Base-by-base conservation (phyloP, 2,329 filamentous ascomycete species). In the Pochonia chlamydosporia region DNA sequence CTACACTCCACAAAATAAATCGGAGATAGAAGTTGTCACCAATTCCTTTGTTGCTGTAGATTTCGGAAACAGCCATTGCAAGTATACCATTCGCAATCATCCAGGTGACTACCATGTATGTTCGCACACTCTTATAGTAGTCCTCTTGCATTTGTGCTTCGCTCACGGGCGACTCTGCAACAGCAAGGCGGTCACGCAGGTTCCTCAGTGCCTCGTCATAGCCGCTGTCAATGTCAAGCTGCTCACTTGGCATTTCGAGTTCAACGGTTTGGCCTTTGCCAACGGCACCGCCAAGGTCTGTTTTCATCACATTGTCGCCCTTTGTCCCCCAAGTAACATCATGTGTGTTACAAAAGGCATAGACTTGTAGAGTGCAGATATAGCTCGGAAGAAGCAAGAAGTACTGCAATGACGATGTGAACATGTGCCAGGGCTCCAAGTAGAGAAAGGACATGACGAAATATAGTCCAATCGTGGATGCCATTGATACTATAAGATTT, bases 281-380 rank as follows among this genome's bases (percentile, higher is more conserved):
- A 6, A 87, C 81, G 11, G 95, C 93, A 5, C 87, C 83, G 48
- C 93, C 93, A 1, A 99, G 82, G 63, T 99, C 95, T 7, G 87
- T 96, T 66, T 89, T 85, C 59, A 93, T 85, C 30, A 95, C 83
- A 66, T 99, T 99, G 76, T 99, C 93, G 48, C 93, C 93, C 71
- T 99, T 99, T 40, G 93, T 99, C 39, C 93, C 93, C 93, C 93
- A 99, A 0, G 91, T 95, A 18, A 99, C 90, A 64, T 99, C 93
- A 78, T 99, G 93, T 0, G 92, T 95, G 72, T 99, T 99, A 75
- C 93, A 97, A 69, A 99, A 99, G 37, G 93, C 93, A 69, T 99
- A 99, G 18, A 97, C 90, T 67, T 99, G 93, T 3, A 99, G 78
- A 0, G 89, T 97, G 73, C 93, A 97, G 68, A 99, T 95, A 72